Base-by-base conservation (phyloP, 441 rosid species). In the Euphorbia celastroides region DNA sequence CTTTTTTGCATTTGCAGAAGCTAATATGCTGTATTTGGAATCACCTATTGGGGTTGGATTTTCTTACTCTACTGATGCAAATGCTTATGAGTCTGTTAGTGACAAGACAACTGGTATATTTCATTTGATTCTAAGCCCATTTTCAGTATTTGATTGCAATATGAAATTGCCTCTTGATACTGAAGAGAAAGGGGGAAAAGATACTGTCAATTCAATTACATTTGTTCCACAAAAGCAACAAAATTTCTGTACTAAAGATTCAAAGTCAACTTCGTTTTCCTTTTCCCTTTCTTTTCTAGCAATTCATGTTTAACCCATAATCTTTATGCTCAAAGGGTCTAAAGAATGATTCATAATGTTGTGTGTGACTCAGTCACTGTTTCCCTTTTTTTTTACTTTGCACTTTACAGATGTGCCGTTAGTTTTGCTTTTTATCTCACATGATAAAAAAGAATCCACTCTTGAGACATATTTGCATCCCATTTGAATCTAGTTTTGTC, bases 41-140 rank as follows among this genome's bases (percentile, higher is more conserved):
- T 69, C 98, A 64, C 99, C 99, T 30, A 73, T 86, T 75, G 99
- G 98, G 60, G 99, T 94, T 79, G 99, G 99, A 60, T 94, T 92
- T 87, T 94, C 99, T 71, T 94, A 88, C 75, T 82, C 99, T n/a
- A 66, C 79, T 16, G 87, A 89, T 64, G 57, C 82, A 50, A 86
- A 94, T 19, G 77, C 82, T 16, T 91, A 88, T 60, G 88, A 82
- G 64, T 72, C 79, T 75, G 96, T 94, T 2, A 79, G 77, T 70
- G 99, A 91, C 80, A 82, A 84, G 63, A 82, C 83, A 75, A 91
- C 99, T 38, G 97, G 97, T 85, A 75, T 28, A 67, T 72, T 52
- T 17, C 55, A 48, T 11, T 48, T 32, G 28, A 52, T 36, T 65
- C 17, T 26, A 50, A 10, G 16, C 30, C 25, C 26, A 19, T 19